These are phyloP conservation scores for Diplosphaera chodatii DNA, from an alignment of 139 green algal genomes.

Conservation along the genomic window DNA sequence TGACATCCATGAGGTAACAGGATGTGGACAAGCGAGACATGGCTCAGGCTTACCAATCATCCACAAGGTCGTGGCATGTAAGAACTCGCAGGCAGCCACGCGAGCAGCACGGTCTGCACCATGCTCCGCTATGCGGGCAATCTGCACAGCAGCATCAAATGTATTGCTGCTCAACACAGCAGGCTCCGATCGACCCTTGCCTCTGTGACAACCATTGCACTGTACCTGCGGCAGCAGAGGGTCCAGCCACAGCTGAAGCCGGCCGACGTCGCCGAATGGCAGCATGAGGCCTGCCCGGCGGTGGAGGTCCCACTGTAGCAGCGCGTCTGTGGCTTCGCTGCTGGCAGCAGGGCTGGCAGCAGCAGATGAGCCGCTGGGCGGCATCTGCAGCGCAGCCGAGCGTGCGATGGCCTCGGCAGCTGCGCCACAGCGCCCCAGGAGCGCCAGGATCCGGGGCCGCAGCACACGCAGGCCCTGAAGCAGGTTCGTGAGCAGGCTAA, in stretches of 20 bases:
- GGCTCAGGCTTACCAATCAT: conserved; percentile 15
- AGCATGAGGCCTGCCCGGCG: conserved; percentile 10
- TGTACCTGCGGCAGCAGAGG: conserved; percentile 10
- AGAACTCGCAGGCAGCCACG: conserved; percentile 21
- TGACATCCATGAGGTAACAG: no score
- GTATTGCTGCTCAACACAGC: no score
- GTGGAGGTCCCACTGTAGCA: conserved; percentile 5
- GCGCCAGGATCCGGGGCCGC: conserved; percentile 14
- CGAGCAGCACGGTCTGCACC: conserved; percentile 3
- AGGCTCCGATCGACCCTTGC: no score
- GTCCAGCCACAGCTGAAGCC: conserved; percentile 11
- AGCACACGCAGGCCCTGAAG: conserved; percentile 16
- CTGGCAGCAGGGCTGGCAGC: neutral
- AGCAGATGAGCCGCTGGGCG: neutral
- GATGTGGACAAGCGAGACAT: no score
- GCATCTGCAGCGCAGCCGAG: neutral
- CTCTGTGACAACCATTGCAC: no score
- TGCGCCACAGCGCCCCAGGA: conserved; percentile 9
- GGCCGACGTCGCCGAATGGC: neutral
- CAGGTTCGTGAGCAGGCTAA: no score
- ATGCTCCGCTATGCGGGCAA: conserved; percentile 12
- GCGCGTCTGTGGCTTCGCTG: no score
- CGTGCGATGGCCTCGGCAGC: conserved; percentile 8
- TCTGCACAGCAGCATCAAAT: no score
- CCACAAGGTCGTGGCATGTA: conserved; percentile 23